Base-by-base conservation (phyloP, 257 asterid genomes). In the Gentiana dahurica region DNA sequence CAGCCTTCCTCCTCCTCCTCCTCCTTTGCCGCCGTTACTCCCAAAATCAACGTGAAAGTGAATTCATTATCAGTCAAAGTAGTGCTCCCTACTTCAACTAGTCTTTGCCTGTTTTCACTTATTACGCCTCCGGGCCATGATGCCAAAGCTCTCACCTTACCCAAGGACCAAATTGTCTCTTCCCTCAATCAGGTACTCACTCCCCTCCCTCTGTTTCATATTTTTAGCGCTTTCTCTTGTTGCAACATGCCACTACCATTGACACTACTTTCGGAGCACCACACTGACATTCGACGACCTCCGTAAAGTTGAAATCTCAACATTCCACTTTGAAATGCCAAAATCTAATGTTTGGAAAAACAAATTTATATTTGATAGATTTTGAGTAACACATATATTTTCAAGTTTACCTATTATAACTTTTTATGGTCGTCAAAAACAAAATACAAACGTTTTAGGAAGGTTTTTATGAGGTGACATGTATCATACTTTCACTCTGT, bases 111-210 rank as follows among this genome's bases (percentile, higher is more conserved):
- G 5, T 72, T 85, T 61, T 73, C 87, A 12, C 69, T 82, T 52
- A 72, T 82, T 57, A 70, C 81, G 7, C 73, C 77, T 58, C 85
- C 93, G 1, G 24, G 24, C 6, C 3, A 33, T 68, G 94, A 83
- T 62, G 95, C 90, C 60, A 72, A 69, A 53, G 97, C 95, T 65
- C 68, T 83, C 53, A 71, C 68, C 58, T 54, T 87, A n/a, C 85
- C 94, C 51, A 87, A 85, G 73, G 95, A 87, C 49, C 86, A 91
- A 60, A 81, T 91, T 45, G 79, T 87, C 47, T 87, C 97, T 60
- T 85, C 98, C 60, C 81, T 91, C 60, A 70, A 84, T 65, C 89
- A 87, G 95, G 98, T 87, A 39, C 12, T 41, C 9, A 9, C 47
- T 49, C 11, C 33, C 10, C 5, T 13, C 32, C 35, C 51, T n/a